Evolutionary conservation across 2,329 filamentous ascomycete genomes (phyloP), one percentile per base, ranked within the genome.

Genomic region (Monilinia laxa): DNA sequence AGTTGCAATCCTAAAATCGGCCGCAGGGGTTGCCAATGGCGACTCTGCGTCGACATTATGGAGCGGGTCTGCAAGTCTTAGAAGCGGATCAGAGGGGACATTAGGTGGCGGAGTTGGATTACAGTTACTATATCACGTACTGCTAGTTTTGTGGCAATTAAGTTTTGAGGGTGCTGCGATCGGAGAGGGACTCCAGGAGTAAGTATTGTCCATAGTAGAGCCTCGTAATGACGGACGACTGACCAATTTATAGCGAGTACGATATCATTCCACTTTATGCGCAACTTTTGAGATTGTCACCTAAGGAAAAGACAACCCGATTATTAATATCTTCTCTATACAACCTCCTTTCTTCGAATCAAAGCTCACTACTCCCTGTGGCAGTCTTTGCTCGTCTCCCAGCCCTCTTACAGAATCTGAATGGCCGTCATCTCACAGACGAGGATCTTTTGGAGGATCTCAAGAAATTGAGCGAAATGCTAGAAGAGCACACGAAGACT

Each of bases 251-350:
- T 71, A 96, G 93, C 73, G 93, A 97, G 79, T 92, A 97, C 79
- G 93, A 98, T 75, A 90, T 98, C 72, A 85, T 98, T 70, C 85
- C 93, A 57, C 86, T 98, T 55, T 97, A 97, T 78, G 93, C 91
- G n/a, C 91, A 96, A 71, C 88, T 99, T 49, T 84, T 99, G 65
- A 90, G 93, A 65, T 83, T 97, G 53, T 98, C 95, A 2, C 93
- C 94, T 55, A 99, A 99, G 79, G 95, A 98, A 78, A 99, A 99
- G 83, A 98, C 94, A 1, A 98, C 94, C 0, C 89, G 95, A 40
- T 85, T 99, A 64, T 86, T 97, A 56, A 84, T 98, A 55, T 93
- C 93, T 12, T 97, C 94, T 10, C 85, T 99, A 52, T 86, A 90
- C 77, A 98, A 97, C 79, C 87, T 99, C 55, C 86, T 97, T 49